Conservation (phyloP, 345 rosid genomes). For the Salix koriyanagi region DNA sequence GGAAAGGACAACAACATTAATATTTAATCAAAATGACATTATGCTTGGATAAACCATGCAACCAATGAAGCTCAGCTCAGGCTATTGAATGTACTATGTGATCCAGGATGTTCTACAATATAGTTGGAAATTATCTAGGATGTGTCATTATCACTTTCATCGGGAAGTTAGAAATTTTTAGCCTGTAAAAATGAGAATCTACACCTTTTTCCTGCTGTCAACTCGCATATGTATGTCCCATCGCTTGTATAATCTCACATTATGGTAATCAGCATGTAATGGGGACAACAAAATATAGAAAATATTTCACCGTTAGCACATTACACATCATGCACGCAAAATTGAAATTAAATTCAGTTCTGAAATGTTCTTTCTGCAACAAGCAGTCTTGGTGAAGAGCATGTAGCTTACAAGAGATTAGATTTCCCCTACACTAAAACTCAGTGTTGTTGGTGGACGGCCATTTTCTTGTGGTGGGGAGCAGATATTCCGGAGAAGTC, state of each 20-base stretch:
- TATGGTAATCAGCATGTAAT: neutral
- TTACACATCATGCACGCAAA: conserved; percentile 2
- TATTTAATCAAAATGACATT: too few relatives aligned
- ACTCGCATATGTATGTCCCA: too few relatives aligned
- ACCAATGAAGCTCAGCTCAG: too few relatives aligned
- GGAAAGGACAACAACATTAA: too few relatives aligned
- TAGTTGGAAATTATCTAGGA: too few relatives aligned
- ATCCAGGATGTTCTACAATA: too few relatives aligned
- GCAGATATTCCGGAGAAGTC: conserved; percentile 47
- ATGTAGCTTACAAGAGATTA: conserved; percentile 62
- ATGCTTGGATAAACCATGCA: too few relatives aligned
- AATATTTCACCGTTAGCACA: neutral
- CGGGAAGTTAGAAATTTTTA: too few relatives aligned
- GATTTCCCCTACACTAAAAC: conserved; percentile 64
- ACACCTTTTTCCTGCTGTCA: neutral
- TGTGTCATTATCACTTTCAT: too few relatives aligned
- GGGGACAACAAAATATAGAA: neutral
- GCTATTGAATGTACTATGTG: too few relatives aligned
- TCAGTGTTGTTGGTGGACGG: conserved; percentile 81
- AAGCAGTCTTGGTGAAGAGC: conserved; percentile 75
- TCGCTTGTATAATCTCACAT: neutral
- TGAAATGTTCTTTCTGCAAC: conserved; percentile 14
- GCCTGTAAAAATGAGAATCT: neutral
- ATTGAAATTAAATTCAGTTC: neutral
- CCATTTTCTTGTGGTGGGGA: conserved; percentile 87